Evolutionary conservation across 139 green algal genomes (phyloP).

Genomic region (Choricystis sp.): DNA sequence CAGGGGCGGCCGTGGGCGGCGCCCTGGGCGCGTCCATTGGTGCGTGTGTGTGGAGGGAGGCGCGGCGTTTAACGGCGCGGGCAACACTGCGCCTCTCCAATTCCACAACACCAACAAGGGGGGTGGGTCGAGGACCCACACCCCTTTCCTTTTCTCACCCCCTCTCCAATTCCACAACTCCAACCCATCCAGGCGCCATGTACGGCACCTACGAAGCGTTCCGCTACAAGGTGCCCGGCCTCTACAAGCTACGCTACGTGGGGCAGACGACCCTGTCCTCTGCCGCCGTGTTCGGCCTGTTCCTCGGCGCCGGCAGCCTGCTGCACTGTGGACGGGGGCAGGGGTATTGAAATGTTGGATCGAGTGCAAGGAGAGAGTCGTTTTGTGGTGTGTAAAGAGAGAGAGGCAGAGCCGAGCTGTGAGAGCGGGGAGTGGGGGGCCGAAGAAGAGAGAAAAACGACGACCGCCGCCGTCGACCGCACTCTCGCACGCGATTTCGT

Average conservation of each 20-base stretch:
- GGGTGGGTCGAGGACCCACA: neutral
- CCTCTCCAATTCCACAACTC: too few relatives aligned
- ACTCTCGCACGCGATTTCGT: too few relatives aligned
- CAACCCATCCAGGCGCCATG: conserved; percentile 24
- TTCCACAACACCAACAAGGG: too few relatives aligned
- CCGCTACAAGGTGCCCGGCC: conserved; percentile 34
- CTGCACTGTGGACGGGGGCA: conserved; percentile 34
- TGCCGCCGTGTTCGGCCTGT: conserved; percentile 48
- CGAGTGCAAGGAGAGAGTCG: too few relatives aligned
- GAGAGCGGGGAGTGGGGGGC: too few relatives aligned
- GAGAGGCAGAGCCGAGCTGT: too few relatives aligned
- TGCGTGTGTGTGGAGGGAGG: neutral
- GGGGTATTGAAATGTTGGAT: too few relatives aligned
- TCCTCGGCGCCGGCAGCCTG: conserved; percentile 39
- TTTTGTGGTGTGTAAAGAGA: too few relatives aligned
- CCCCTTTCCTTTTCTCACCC: neutral
- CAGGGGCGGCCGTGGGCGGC: conserved; percentile 31
- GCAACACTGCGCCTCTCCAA: too few relatives aligned
- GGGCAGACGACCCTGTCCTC: conserved; percentile 48
- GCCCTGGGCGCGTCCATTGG: conserved; percentile 40
- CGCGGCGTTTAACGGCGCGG: neutral
- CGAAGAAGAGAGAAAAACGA: too few relatives aligned
- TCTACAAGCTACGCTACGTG: conserved; percentile 54
- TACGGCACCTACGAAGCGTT: conserved; percentile 57
- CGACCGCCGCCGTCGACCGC: too few relatives aligned